These are phyloP conservation scores for Backusella tuberculispora DNA, from an alignment of 192 early-diverging fungal species.

Conservation along the genomic window DNA sequence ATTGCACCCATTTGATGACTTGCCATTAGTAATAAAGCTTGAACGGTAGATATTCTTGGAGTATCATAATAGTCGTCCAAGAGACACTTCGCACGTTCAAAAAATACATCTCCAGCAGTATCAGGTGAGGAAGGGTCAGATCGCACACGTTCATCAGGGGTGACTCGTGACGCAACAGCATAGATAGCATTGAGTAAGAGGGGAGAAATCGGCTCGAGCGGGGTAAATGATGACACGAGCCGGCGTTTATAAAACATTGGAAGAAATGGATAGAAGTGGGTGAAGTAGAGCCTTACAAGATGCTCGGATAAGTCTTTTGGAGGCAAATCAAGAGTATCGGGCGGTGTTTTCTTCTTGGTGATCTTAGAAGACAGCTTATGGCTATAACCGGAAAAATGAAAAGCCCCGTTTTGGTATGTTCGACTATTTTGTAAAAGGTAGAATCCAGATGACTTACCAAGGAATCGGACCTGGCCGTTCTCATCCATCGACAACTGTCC, in stretches of 20 bases:
- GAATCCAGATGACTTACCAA: constrained; percentile 77
- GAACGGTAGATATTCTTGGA: constrained; percentile 61
- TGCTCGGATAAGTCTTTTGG: constrained; percentile 60
- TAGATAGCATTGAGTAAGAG: constrained; percentile 58
- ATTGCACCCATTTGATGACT: constrained; percentile 70
- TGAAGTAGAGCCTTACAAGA: constrained; percentile 67
- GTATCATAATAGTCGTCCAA: constrained; percentile 70
- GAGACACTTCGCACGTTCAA: constrained; percentile 68
- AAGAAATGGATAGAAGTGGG: constrained; percentile 65
- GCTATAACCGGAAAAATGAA: constrained; percentile 42
- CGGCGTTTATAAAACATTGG: constrained; percentile 68
- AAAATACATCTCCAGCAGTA: constrained; percentile 58
- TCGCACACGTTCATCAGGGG: constrained; percentile 45
- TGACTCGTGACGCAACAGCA: constrained; percentile 53
- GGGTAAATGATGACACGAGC: constrained; percentile 53
- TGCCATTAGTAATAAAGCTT: constrained; percentile 68
- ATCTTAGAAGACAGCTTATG: constrained; percentile 24
- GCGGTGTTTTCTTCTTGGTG: constrained; percentile 35
- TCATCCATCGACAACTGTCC: constrained; percentile 70
- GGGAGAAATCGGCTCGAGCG: constrained; percentile 26
- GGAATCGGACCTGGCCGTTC: constrained; percentile 71
- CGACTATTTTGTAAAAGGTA: constrained; percentile 70
- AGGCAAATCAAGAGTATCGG: constrained; percentile 59
- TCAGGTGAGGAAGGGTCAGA: constrained; percentile 46
- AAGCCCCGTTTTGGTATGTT: constrained; percentile 48